A percentile compares a stretch with the other conserved stretches of the same genome.
Conservation (phyloP, 345 rosid species). For the Microcos paniculata region DNA sequence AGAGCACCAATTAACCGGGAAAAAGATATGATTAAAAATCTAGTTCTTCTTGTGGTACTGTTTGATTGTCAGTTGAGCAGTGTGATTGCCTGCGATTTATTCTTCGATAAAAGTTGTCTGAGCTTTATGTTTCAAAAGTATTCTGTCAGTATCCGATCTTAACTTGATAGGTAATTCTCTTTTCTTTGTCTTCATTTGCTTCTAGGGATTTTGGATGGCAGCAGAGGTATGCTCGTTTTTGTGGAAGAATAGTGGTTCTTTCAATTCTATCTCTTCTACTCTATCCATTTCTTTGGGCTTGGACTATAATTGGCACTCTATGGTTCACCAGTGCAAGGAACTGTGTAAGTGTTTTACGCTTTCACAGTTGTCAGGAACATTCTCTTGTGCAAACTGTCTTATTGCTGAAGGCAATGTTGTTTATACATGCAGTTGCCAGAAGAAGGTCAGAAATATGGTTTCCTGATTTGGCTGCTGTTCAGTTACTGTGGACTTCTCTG, state of each 20-base stretch:
- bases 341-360: constrained; percentile 60
- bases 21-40: not conserved
- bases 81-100: not conserved
- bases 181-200: constrained; percentile 15
- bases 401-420: constrained; percentile 4
- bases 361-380: not conserved
- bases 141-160: not conserved
- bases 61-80: constrained; percentile 4
- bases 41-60: not conserved
- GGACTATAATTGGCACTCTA: constrained; percentile 88
- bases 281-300: constrained; percentile 93
- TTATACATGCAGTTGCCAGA: constrained; percentile 66
- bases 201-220: constrained; percentile 96
- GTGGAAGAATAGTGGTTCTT: constrained; percentile 85
- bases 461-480: constrained; percentile 91
- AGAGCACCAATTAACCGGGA: not conserved
- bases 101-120: not conserved
- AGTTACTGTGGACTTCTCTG: constrained; percentile 94
- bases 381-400: constrained; percentile 6
- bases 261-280: constrained; percentile 70
- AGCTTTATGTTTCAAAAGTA: not conserved
- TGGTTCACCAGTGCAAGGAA: constrained; percentile 77
- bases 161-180: not conserved
- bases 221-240: constrained; percentile 88
- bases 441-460: constrained; percentile 97